Conservation (phyloP, 306 rosid species). For the Leucaena leucocephala region DNA sequence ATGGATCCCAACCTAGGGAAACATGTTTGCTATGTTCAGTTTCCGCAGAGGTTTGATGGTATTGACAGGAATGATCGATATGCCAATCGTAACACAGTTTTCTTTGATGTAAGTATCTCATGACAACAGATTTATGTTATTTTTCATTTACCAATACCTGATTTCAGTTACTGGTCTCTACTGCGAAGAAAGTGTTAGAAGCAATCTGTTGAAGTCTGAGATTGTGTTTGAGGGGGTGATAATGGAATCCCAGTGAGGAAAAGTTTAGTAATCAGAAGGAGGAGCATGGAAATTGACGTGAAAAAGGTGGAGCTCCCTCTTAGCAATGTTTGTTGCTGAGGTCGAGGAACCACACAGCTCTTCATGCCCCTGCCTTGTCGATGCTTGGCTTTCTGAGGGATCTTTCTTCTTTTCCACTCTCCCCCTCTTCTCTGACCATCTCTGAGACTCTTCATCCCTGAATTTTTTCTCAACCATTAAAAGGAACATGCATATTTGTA, state of each 20-base stretch:
- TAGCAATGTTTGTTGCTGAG: background rate
- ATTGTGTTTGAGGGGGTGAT: background rate
- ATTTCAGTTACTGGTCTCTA: slow-evolving; percentile 12
- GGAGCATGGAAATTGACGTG: background rate
- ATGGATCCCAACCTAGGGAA: slow-evolving; percentile 99
- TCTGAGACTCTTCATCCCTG: background rate
- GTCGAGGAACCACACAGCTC: background rate
- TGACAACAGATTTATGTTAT: background rate
- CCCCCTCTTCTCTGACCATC: background rate
- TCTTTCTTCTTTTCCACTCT: background rate
- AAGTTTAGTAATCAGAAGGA: slow-evolving; percentile 3
- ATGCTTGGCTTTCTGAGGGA: slow-evolving; percentile 21
- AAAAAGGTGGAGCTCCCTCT: slow-evolving; percentile 15
- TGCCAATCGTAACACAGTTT: slow-evolving; percentile 94
- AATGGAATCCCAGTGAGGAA: slow-evolving; percentile 3
- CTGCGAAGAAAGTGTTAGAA: background rate
- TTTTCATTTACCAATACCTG: background rate
- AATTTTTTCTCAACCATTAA: background rate
- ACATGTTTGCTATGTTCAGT: slow-evolving; percentile 90
- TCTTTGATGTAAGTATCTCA: slow-evolving; percentile 81
- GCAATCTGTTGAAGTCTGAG: background rate
- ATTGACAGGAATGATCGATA: slow-evolving; percentile 93
- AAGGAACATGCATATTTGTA: too few relatives aligned
- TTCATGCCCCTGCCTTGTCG: background rate
- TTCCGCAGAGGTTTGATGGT: slow-evolving; percentile 98